Conservation (phyloP, 352 stramenopile genomes). For the Globisporangium takayamanum region DNA sequence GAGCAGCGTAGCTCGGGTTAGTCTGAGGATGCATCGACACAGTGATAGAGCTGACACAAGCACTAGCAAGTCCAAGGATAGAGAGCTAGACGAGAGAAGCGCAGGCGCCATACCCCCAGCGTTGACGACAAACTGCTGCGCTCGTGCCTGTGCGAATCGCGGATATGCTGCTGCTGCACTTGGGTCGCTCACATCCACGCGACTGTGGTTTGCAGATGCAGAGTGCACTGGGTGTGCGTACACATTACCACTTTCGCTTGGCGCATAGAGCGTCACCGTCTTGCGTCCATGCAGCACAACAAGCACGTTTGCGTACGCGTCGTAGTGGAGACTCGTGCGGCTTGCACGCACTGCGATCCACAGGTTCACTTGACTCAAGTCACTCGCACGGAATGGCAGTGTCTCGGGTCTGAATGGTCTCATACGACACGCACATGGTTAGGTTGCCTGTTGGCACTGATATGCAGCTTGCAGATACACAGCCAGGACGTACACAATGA, state of each 20-base stretch:
- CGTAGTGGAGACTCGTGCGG: slow-evolving; percentile 71
- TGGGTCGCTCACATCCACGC: slow-evolving; percentile 29
- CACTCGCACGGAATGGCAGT: slow-evolving; percentile 20
- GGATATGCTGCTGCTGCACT: slow-evolving; percentile 25
- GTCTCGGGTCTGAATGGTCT: slow-evolving; percentile 26
- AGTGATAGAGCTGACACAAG: background rate
- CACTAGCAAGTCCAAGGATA: background rate
- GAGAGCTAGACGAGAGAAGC: background rate
- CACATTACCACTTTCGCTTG: slow-evolving; percentile 42
- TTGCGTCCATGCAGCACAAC: slow-evolving; percentile 69
- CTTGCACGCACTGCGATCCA: slow-evolving; percentile 66
- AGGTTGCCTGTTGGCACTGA: no score
- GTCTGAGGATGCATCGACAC: background rate
- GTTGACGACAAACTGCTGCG: slow-evolving; percentile 26
- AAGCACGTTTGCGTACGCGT: slow-evolving; percentile 77
- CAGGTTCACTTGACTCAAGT: slow-evolving; percentile 77
- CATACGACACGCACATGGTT: background rate
- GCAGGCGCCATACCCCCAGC: slow-evolving; percentile 35
- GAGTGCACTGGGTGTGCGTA: slow-evolving; percentile 58
- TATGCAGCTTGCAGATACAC: background rate
- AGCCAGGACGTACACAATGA: slow-evolving; percentile 38
- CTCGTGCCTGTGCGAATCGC: slow-evolving; percentile 21
- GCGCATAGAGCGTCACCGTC: slow-evolving; percentile 61
- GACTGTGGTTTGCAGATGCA: slow-evolving; percentile 76
- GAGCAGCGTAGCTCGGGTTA: background rate